A percentile compares a stretch with the other conserved stretches of the same genome.
These are phyloP conservation scores for Backusella psychrophila DNA, from an alignment of 192 early-diverging fungal genomes.

Conservation along the genomic window DNA sequence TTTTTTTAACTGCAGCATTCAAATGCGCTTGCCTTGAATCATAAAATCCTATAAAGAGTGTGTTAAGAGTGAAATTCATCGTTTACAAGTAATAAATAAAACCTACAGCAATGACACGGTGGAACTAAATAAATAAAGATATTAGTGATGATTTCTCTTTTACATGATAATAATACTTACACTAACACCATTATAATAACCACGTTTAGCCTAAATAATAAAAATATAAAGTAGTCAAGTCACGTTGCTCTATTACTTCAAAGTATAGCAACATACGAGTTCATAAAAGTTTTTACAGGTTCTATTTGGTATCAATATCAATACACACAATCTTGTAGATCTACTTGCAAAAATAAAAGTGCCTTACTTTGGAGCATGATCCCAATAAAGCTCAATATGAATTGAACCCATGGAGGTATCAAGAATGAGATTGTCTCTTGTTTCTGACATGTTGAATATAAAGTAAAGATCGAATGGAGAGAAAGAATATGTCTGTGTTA, in stretches of 20 bases:
- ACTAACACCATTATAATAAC: conserved; percentile 79
- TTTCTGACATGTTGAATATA: not conserved
- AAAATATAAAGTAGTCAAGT: not conserved
- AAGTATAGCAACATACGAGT: conserved; percentile 37
- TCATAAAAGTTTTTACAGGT: conserved; percentile 86
- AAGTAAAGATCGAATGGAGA: not conserved
- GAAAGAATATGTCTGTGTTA: not conserved
- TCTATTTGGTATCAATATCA: conserved; percentile 9
- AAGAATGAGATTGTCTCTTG: conserved; percentile 35
- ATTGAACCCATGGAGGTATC: conserved; percentile 60
- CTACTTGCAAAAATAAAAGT: conserved; percentile 11
- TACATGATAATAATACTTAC: conserved; percentile 39
- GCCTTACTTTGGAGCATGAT: conserved; percentile 70
- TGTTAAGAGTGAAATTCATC: not conserved
- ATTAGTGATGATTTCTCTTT: not conserved
- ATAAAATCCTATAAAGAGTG: conserved; percentile 75
- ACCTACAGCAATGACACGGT: conserved; percentile 66
- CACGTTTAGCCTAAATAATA: conserved; percentile 59
- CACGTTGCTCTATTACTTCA: not conserved
- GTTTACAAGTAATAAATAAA: not conserved
- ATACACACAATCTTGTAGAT: not conserved
- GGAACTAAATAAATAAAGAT: conserved; percentile 53
- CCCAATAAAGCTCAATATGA: conserved; percentile 81
- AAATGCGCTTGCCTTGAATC: conserved; percentile 68
- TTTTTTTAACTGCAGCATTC: no score